A percentile compares a stretch with the other conserved stretches of the same genome.
Evolutionary conservation across 23 red algal genomes (phyloP).

Genomic region (Cyanidioschyzon merolae): DNA sequence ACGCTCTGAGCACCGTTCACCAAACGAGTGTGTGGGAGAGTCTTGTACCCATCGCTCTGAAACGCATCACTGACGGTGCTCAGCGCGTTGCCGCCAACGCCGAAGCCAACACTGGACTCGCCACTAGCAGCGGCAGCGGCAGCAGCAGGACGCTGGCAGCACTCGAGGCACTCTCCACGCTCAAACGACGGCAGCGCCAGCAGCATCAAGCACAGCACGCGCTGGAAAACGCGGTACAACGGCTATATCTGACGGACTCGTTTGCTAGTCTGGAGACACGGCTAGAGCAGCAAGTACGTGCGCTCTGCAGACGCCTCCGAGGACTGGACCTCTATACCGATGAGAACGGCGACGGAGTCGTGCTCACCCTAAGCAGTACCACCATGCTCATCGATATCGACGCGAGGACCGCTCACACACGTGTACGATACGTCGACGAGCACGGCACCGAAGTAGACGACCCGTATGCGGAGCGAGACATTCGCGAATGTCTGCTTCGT

Average conservation of each 20-base stretch:
- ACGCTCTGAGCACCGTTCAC: not conserved
- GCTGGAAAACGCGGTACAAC: not conserved
- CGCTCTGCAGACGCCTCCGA: not conserved
- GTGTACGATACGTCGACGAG: not conserved
- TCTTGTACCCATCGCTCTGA: not conserved
- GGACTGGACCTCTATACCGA: not conserved
- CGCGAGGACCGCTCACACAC: not conserved
- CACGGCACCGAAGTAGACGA: not conserved
- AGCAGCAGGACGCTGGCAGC: not conserved
- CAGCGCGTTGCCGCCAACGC: not conserved
- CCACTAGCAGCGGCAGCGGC: not conserved
- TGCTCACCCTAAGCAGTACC: constrained; percentile 2
- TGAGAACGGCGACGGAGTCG: not conserved
- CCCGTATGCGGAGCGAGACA: constrained; percentile 8
- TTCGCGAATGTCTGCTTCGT: not conserved
- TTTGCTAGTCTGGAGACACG: not conserved
- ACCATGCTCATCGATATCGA: constrained; percentile 9
- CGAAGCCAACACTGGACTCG: not conserved
- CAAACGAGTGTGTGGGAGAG: not conserved
- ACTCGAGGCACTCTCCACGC: not conserved
- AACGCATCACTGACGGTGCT: not conserved
- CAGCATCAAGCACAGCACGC: not conserved
- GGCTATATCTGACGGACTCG: not conserved
- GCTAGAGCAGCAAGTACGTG: not conserved
- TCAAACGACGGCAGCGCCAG: not conserved